Evolutionary conservation across 179 eudicot species (phyloP).

Genomic region (Amaranthus tricolor): DNA sequence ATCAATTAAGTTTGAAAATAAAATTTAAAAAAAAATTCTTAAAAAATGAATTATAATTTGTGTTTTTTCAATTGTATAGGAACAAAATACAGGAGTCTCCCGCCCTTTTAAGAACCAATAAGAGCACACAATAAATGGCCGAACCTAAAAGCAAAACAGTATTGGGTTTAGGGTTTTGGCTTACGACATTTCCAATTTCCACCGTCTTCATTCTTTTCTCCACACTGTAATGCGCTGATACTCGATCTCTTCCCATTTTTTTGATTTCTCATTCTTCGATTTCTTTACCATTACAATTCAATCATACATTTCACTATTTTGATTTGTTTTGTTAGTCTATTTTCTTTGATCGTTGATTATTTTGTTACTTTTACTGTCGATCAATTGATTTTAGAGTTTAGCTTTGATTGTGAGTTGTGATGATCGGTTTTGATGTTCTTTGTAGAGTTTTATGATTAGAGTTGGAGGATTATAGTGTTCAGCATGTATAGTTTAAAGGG

Average conservation of each 20-base stretch:
- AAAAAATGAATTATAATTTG: no score
- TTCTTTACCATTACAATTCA: neutral
- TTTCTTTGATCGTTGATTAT: neutral
- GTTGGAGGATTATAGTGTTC: slow-evolving; percentile 6
- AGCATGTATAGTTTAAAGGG: slow-evolving; percentile 66
- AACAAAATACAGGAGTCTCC: neutral
- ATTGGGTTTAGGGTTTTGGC: neutral
- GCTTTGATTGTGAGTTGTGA: neutral
- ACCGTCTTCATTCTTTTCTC: neutral
- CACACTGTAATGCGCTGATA: neutral
- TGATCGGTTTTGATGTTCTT: neutral
- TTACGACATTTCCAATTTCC: neutral
- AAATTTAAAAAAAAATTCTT: no score
- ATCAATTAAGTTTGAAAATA: no score
- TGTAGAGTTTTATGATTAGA: slow-evolving; percentile 18
- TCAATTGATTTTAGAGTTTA: neutral
- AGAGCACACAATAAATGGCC: neutral
- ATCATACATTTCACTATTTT: neutral
- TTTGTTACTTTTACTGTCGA: no score
- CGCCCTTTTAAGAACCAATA: neutral
- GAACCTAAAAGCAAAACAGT: neutral
- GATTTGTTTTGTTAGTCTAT: neutral
- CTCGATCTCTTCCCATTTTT: neutral
- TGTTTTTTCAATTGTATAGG: no score
- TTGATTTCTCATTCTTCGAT: neutral